Evolutionary conservation across 257 asterid species (phyloP).

Genomic region (Solanum pinnatisectum): DNA sequence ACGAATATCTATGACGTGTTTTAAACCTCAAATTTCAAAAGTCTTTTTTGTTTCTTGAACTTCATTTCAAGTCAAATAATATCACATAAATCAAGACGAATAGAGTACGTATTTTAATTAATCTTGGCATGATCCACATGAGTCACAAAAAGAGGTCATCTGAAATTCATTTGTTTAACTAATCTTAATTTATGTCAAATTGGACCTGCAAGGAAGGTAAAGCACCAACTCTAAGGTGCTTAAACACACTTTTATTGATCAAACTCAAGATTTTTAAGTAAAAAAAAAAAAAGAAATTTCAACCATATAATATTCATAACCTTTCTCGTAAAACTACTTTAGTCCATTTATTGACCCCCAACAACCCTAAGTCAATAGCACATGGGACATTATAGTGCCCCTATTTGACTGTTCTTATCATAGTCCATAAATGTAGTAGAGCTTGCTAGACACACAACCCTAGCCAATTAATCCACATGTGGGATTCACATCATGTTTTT

Average conservation of each 20-base stretch:
- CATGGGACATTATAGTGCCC: not conserved
- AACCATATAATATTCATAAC: not conserved
- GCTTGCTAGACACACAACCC: not conserved
- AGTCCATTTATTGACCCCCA: not conserved
- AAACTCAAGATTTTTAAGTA: rapidly evolving
- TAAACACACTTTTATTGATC: not conserved
- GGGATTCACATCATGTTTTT: too few relatives aligned
- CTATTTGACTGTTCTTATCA: not conserved
- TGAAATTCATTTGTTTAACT: too few relatives aligned
- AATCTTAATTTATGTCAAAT: too few relatives aligned
- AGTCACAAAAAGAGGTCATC: too few relatives aligned
- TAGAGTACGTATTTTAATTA: not conserved
- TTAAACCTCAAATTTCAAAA: too few relatives aligned
- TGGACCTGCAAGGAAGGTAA: not conserved
- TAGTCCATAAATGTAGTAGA: not conserved
- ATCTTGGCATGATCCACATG: not conserved
- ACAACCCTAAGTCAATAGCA: not conserved
- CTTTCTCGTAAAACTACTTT: not conserved
- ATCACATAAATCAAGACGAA: not conserved
- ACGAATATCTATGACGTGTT: too few relatives aligned
- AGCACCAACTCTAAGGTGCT: not conserved
- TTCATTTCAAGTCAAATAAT: too few relatives aligned
- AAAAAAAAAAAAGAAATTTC: not conserved
- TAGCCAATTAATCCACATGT: not conserved
- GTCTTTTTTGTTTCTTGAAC: too few relatives aligned